phyloP scores from a whole-genome alignment of 345 rosid genomes.

The Turritis glabra region DNA sequence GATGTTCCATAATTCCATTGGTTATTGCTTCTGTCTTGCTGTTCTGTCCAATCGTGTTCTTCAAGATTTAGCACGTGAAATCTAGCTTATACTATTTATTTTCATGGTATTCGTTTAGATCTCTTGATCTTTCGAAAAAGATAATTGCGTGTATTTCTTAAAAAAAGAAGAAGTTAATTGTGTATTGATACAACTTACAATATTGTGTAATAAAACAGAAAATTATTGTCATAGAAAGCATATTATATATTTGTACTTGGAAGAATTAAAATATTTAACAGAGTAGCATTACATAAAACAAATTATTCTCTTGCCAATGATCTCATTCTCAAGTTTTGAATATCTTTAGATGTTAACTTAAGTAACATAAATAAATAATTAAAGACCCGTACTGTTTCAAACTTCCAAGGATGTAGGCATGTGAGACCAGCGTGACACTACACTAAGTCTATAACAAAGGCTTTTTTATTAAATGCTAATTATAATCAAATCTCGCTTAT shows the following conservation, averaged over 20 bases:
- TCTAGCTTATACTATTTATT: constrained; percentile 1
- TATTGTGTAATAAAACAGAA: too few relatives aligned
- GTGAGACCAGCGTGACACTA: constrained; percentile 39
- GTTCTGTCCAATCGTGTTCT: constrained; percentile 41
- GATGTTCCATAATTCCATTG: constrained; percentile 36
- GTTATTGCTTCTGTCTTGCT: constrained; percentile 37
- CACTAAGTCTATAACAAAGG: constrained; percentile 17
- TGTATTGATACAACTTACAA: too few relatives aligned
- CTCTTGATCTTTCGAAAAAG: too few relatives aligned
- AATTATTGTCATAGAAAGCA: not conserved
- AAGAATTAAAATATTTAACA: not conserved
- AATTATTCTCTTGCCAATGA: not conserved
- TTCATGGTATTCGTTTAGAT: not conserved
- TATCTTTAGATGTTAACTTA: constrained; percentile 35
- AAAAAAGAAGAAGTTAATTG: too few relatives aligned
- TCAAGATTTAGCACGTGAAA: constrained; percentile 39
- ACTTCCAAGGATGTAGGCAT: constrained; percentile 34
- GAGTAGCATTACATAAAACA: not conserved
- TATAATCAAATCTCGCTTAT: constrained; percentile 12
- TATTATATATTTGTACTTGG: not conserved
- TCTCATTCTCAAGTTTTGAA: constrained; percentile 35
- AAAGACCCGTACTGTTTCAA: constrained; percentile 10
- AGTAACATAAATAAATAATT: constrained; percentile 14
- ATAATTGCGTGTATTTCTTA: too few relatives aligned
- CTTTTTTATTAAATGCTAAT: constrained; percentile 4